phyloP scores from a whole-genome alignment of 441 rosid genomes.

The Rhodomyrtus psidioides region DNA sequence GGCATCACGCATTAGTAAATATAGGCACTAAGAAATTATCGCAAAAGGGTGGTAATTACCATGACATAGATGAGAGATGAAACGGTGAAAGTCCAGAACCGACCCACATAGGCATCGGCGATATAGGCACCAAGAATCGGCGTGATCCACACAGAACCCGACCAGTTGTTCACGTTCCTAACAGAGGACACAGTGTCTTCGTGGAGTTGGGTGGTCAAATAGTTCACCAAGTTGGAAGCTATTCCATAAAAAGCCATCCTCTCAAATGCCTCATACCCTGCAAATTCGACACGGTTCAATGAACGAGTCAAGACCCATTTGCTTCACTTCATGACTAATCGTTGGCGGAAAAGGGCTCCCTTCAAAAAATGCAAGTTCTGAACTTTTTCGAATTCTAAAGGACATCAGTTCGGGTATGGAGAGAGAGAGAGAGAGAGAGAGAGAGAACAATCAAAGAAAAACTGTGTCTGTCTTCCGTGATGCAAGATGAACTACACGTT shows the following conservation, averaged over 20 bases:
- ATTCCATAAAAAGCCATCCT: slow-evolving; percentile 93
- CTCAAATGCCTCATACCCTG: slow-evolving; percentile 90
- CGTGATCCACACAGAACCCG: slow-evolving; percentile 88
- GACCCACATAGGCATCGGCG: slow-evolving; percentile 82
- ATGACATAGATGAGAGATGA: slow-evolving; percentile 70
- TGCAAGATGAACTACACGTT: background rate
- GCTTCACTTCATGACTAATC: background rate
- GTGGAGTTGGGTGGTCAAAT: slow-evolving; percentile 66
- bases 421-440: background rate
- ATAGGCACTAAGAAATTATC: background rate
- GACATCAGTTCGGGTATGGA: background rate
- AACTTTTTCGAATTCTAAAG: background rate
- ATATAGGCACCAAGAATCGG: slow-evolving; percentile 85
- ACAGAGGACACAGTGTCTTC: slow-evolving; percentile 81
- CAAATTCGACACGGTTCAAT: background rate
- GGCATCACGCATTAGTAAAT: background rate
- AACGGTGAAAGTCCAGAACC: slow-evolving; percentile 85
- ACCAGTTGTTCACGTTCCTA: slow-evolving; percentile 87
- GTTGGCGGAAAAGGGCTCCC: background rate
- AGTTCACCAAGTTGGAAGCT: slow-evolving; percentile 75
- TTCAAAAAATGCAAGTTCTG: background rate
- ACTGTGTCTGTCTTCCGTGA: background rate
- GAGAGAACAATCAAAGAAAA: background rate
- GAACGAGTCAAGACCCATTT: background rate
- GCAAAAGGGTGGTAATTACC: slow-evolving; percentile 23